Percentiles rank a stretch among this genome's conserved stretches.
These are phyloP conservation scores for Multifurca ochricompacta DNA, from an alignment of 768 basidiomycete genomes.

Conservation along the genomic window DNA sequence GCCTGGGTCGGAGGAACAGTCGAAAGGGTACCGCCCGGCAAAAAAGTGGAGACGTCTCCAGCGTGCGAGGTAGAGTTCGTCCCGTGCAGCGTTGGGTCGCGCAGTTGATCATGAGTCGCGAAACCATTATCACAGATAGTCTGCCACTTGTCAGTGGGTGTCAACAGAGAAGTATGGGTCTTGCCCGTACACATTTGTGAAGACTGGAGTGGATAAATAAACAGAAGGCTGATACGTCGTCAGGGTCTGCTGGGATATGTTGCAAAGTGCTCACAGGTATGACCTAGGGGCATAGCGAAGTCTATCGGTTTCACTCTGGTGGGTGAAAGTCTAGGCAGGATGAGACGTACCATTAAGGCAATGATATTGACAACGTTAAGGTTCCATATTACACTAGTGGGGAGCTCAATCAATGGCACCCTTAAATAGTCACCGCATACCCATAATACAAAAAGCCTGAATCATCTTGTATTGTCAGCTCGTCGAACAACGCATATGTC, in stretches of 20 bases:
- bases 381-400: slow-evolving; percentile 7
- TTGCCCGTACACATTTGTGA: slow-evolving; percentile 11
- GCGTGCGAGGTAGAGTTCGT: background rate
- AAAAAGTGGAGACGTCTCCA: slow-evolving; percentile 2
- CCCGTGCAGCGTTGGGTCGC: slow-evolving; percentile 5
- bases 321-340: background rate
- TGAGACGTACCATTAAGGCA: slow-evolving; percentile 3
- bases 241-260: background rate
- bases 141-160: background rate
- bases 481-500: background rate
- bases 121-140: slow-evolving; percentile 12
- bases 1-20: background rate
- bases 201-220: background rate
- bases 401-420: background rate
- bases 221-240: background rate
- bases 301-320: background rate
- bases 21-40: background rate
- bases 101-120: slow-evolving; percentile 18
- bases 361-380: slow-evolving; percentile 13
- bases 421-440: background rate
- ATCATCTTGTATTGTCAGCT: background rate
- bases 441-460: slow-evolving; percentile 15
- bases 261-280: background rate
- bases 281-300: background rate
- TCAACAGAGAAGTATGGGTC: background rate